Percentiles rank a stretch among this genome's conserved stretches.
These are phyloP conservation scores for Corymbia maculata DNA, from an alignment of 345 rosid species.

Conservation along the genomic window DNA sequence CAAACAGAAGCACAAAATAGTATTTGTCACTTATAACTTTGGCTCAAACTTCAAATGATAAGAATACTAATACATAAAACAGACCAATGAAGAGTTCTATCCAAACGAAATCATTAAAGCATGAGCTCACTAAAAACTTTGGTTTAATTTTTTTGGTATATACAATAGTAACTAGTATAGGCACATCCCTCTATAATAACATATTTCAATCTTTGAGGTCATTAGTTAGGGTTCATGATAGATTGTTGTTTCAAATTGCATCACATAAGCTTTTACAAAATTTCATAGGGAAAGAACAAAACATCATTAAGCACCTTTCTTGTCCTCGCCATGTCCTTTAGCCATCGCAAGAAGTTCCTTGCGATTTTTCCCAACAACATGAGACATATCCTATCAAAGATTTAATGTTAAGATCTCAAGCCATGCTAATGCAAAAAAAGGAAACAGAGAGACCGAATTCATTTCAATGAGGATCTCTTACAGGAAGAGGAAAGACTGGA, in stretches of 20 bases:
- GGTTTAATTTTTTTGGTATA: neutral
- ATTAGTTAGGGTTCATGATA: neutral
- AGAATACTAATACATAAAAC: neutral
- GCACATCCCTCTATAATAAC: neutral
- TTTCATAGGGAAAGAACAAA: neutral
- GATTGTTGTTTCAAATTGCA: neutral
- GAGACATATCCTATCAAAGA: conserved; percentile 78
- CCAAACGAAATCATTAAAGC: neutral
- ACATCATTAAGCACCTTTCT: conserved; percentile 47
- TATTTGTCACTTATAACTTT: neutral
- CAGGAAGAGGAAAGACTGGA: conserved; percentile 87
- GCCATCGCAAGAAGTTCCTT: conserved; percentile 99
- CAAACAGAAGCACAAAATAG: neutral
- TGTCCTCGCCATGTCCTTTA: conserved; percentile 74
- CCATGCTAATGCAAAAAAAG: neutral
- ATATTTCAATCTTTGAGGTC: neutral
- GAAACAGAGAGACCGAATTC: neutral
- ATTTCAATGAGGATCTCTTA: conserved; percentile 17
- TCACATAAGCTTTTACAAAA: neutral
- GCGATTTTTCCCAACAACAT: conserved; percentile 84
- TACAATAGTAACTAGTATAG: neutral
- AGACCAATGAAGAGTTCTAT: neutral
- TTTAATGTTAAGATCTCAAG: neutral
- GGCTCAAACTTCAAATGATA: neutral
- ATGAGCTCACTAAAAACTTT: neutral